Evolutionary conservation across 305 asterid genomes (phyloP).

Genomic region (Fraxinus platypoda): DNA sequence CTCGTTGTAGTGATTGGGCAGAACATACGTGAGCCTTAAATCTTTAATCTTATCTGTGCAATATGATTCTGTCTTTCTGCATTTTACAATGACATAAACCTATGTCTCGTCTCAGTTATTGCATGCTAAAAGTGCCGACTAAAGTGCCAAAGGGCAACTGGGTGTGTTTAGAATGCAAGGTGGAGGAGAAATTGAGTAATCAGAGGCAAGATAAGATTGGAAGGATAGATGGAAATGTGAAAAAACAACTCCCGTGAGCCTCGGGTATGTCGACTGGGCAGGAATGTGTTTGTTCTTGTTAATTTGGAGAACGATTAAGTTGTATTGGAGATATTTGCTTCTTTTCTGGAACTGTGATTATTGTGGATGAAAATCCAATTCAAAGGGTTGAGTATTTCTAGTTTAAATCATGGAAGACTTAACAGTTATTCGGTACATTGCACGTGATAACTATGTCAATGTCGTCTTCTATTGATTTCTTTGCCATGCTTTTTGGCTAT

Average conservation of each 20-base stretch:
- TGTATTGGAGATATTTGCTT: not conserved
- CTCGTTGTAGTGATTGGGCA: constrained; percentile 85
- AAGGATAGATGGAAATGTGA: constrained; percentile 47
- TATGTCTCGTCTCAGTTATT: constrained; percentile 59
- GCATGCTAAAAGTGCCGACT: constrained; percentile 72
- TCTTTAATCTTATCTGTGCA: constrained; percentile 1
- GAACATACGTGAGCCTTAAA: constrained; percentile 81
- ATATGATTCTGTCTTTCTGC: not conserved
- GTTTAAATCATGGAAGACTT: not conserved
- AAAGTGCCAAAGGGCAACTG: constrained; percentile 84
- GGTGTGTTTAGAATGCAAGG: constrained; percentile 85
- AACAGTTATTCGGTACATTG: not conserved
- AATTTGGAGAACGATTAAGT: not conserved
- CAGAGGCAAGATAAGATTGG: constrained; percentile 46
- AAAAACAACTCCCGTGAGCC: constrained; percentile 30
- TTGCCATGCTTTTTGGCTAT: not conserved
- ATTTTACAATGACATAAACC: constrained; percentile 12
- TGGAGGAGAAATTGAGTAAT: constrained; percentile 40
- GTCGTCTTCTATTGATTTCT: not conserved
- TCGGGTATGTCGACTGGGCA: not conserved
- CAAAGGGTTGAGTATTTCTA: not conserved
- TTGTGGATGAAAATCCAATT: not conserved
- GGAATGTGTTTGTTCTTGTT: not conserved
- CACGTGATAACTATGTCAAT: not conserved
- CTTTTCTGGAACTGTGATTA: not conserved